Evolutionary conservation across 2,329 filamentous ascomycete genomes (phyloP).

Genomic region (Pestalotiopsis sp.): DNA sequence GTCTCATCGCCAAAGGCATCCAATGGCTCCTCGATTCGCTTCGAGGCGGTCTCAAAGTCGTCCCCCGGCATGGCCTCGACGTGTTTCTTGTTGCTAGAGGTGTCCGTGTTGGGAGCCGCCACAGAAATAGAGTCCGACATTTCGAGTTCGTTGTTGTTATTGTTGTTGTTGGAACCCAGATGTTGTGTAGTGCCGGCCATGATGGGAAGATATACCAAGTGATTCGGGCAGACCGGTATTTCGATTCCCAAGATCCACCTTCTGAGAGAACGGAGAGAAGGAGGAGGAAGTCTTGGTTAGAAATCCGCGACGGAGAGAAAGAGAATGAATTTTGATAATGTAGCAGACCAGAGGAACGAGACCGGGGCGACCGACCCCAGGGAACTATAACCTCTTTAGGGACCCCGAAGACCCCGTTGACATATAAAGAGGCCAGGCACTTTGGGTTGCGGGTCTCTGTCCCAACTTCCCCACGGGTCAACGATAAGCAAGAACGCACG

Average conservation of each 20-base stretch:
- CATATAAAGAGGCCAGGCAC: neutral
- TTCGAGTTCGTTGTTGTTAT: neutral
- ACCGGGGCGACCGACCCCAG: neutral
- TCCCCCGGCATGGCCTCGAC: neutral
- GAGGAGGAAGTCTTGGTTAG: neutral
- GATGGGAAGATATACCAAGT: neutral
- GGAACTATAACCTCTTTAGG: conserved; percentile 4
- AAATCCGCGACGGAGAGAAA: neutral
- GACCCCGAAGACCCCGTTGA: neutral
- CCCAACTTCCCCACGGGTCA: conserved; percentile 6
- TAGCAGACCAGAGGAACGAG: neutral
- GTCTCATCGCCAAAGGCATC: conserved; percentile 6
- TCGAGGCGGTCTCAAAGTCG: neutral
- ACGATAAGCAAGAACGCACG: neutral
- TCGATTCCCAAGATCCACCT: neutral
- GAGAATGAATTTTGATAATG: neutral
- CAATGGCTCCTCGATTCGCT: conserved; percentile 1
- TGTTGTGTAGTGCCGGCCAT: neutral
- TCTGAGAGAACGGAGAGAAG: neutral
- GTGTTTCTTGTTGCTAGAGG: neutral
- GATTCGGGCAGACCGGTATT: neutral
- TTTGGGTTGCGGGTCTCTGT: neutral
- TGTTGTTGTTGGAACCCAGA: neutral
- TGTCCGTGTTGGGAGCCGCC: neutral
- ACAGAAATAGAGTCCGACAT: neutral